These are phyloP conservation scores for Rhodotorula babjevae DNA, from an alignment of 768 basidiomycete species.

Conservation along the genomic window DNA sequence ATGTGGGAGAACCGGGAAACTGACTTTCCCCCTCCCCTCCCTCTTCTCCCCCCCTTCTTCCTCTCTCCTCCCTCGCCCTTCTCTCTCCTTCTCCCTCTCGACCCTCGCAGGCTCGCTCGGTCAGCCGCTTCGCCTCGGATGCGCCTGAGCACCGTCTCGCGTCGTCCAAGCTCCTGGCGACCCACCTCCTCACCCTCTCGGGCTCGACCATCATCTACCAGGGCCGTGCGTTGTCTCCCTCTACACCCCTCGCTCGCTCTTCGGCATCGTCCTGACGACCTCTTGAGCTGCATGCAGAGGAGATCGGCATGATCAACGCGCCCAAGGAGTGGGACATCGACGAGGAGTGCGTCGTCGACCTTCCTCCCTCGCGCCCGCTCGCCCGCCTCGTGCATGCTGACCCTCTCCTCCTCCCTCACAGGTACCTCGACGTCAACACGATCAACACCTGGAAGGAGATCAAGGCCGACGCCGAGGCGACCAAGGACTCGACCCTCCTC, in stretches of 20 bases:
- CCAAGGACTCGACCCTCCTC: slow-evolving; percentile 2
- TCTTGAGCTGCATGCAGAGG: slow-evolving; percentile 48
- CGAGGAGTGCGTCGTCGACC: slow-evolving; percentile 56
- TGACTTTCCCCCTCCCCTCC: too few relatives aligned
- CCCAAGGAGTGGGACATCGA: slow-evolving; percentile 59
- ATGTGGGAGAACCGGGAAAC: too few relatives aligned
- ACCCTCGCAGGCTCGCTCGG: slow-evolving; percentile 52
- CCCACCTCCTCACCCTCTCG: slow-evolving; percentile 59
- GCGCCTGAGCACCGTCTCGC: slow-evolving; percentile 56
- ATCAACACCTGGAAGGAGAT: slow-evolving; percentile 24
- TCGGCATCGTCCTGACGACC: too few relatives aligned
- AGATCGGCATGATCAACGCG: slow-evolving; percentile 58
- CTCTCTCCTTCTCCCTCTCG: too few relatives aligned
- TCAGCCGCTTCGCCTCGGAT: slow-evolving; percentile 66
- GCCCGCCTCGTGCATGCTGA: not conserved
- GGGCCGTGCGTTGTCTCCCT: slow-evolving; percentile 47
- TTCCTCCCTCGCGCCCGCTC: not conserved
- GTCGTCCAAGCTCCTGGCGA: slow-evolving; percentile 63
- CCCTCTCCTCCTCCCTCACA: not conserved
- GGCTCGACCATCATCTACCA: slow-evolving; percentile 72
- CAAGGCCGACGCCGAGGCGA: not conserved
- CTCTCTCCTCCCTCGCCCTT: too few relatives aligned
- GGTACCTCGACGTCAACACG: slow-evolving; percentile 15
- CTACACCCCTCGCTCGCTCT: not conserved
- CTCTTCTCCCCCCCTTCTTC: too few relatives aligned